Evolutionary conservation across 2,329 filamentous ascomycete species (phyloP).

Genomic region (Eutypa lata): DNA sequence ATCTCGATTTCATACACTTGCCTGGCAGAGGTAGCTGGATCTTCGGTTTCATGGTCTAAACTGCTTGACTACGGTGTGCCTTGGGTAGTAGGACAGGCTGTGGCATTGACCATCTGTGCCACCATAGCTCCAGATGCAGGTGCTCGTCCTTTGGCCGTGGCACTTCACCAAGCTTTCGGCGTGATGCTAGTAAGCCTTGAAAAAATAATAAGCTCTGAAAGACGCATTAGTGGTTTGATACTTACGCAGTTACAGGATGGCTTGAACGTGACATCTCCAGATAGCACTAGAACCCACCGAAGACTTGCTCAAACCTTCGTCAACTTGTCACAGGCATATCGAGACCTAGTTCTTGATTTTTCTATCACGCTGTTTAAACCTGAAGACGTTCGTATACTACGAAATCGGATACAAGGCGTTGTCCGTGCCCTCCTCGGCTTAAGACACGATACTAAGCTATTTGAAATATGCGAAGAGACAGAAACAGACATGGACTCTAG

Average conservation of each 20-base stretch:
- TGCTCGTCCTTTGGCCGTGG: constrained; percentile 46
- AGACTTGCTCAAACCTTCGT: constrained; percentile 51
- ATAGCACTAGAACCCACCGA: constrained; percentile 35
- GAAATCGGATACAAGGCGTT: constrained; percentile 54
- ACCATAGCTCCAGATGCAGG: constrained; percentile 54
- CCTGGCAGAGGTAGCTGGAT: constrained; percentile 45
- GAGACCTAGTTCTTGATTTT: constrained; percentile 56
- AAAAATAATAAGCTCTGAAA: constrained; percentile 10
- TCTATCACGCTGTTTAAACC: constrained; percentile 52
- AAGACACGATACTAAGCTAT: constrained; percentile 45
- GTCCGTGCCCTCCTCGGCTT: constrained; percentile 52
- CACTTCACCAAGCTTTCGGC: constrained; percentile 44
- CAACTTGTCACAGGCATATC: constrained; percentile 51
- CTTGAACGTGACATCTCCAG: constrained; percentile 34
- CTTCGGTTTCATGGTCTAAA: constrained; percentile 45
- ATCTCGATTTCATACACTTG: constrained; percentile 53
- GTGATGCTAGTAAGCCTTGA: constrained; percentile 40
- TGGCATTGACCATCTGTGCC: constrained; percentile 47
- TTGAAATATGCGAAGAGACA: constrained; percentile 29
- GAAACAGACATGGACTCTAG: constrained; percentile 2
- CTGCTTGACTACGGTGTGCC: constrained; percentile 51
- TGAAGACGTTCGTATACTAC: constrained; percentile 45
- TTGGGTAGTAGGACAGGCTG: constrained; percentile 53
- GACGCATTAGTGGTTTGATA: constrained; percentile 4
- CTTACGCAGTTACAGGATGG: constrained; percentile 25